Evolutionary conservation across 1,284 basidiomycete species (phyloP), one percentile per base, ranked within the genome.

Genomic region (Heliocybe sulcata): DNA sequence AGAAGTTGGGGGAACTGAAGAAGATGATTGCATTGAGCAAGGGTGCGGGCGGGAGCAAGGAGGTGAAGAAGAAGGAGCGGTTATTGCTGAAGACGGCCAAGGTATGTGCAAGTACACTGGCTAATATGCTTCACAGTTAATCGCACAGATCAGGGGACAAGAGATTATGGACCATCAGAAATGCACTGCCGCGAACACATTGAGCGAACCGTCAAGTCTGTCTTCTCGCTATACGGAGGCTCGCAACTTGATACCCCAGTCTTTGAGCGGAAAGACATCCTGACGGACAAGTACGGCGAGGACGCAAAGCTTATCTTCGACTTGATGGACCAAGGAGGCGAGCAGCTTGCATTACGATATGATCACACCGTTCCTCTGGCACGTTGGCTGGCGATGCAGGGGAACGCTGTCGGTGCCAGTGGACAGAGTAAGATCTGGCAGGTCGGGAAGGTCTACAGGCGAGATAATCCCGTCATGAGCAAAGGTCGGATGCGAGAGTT

Each of bases 401-500:
- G 91, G 22, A 82, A 83, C 50, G 85, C 83, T 55, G 82, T 81
- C 60, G 74, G 78, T 8, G 22, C 20, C 23, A 49, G 14, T 25
- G 27, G 23, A 25, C 83, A 85, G 62, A 75, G 77, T 57, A 98
- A 98, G 74, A 72, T 98, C 33, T 99, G 95, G 85, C 96, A 99
- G 72, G 89, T 99, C 54, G 95, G 94, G 27, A 99, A 99, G 73
- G 96, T 99, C 23, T 99, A 99, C 72, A 79, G 97, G 59, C 76
- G 97, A 66, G 96, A 99, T 71, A 95, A 91, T 65, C 96, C 97
- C 1, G 95, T 96, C 57, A 95, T 99, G 90, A 90, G 87, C 54
- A 99, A 99, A 74, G 96, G 96, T 2, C 81, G 96, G 35, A 98
- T 99, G 94, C 82, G 96, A 59, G 96, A 99, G 74, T 99, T 99